A percentile compares a stretch with the other conserved stretches of the same genome.
Evolutionary conservation across 2,329 filamentous ascomycete genomes (phyloP).

Genomic region (Fusarium xyrophilum): DNA sequence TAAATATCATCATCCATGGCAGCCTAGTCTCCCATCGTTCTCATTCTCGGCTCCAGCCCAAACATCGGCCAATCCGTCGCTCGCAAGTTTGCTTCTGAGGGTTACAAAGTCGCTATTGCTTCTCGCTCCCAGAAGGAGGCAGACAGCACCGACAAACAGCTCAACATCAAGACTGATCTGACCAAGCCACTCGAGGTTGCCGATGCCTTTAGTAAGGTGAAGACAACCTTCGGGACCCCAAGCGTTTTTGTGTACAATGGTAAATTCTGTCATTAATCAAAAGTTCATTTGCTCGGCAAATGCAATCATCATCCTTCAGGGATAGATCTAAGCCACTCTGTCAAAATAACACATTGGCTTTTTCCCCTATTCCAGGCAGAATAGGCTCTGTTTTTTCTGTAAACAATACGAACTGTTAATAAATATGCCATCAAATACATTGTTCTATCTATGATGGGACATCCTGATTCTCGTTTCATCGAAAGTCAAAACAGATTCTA

Average conservation of each 20-base stretch:
- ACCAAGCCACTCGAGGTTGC: constrained; percentile 39
- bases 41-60: constrained; percentile 41
- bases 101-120: constrained; percentile 40
- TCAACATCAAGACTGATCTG: constrained; percentile 50
- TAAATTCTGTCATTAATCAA: background rate
- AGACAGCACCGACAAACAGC: constrained; percentile 29
- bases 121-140: constrained; percentile 31
- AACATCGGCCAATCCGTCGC: constrained; percentile 37
- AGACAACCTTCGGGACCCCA: constrained; percentile 26
- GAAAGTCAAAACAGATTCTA: rapidly evolving
- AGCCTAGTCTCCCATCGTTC: constrained; percentile 11
- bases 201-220: constrained; percentile 26
- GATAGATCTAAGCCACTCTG: no score
- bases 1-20: background rate
- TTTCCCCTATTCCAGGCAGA: no score
- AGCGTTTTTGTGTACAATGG: constrained; percentile 26
- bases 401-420: no score
- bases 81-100: constrained; percentile 33
- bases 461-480: no score
- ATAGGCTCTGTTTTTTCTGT: no score
- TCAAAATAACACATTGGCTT: no score
- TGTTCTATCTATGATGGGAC: no score
- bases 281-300: no score
- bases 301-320: no score
- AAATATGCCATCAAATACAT: no score